Base-by-base conservation (phyloP, 306 rosid species). In the Fagus sylvatica region DNA sequence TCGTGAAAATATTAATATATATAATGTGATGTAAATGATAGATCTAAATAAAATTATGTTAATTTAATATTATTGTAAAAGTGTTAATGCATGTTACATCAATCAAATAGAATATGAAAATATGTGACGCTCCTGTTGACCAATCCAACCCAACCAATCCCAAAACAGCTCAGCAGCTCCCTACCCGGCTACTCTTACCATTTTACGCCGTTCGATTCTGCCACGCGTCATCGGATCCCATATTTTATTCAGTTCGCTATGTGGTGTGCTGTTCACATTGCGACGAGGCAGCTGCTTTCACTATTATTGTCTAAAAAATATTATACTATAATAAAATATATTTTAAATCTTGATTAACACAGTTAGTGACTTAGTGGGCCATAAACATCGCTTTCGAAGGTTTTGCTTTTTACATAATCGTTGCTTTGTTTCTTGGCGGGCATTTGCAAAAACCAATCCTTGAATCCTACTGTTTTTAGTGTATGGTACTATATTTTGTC, bases 251-350 rank as follows among this genome's bases (percentile, higher is more conserved):
- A 12, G 32, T 61, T 30, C 53, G 53, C 19, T 15, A 36, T 28
- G 82, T 37, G 67, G 64, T 70, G 69, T 32, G 61, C 1, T 78
- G 69, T 51, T 59, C 13, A 40, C 13, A 33, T 40, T 22, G 43
- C 53, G 74, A 78, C 76, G 76, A 73, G 82, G 72, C 49, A 72
- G 75, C 68, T 73, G 68, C 57, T 76, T 55, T 65, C 68, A 22
- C 16, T 64, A 42, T 76, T 7, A 54, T 54, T 57, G 6, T 15
- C 16, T 22, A 22, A 22, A 22, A 22, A 22, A 22, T 22, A 22
- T 22, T 22, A 22, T 22, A 22, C 28, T 22, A 22, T 22, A 22
- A 22, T 22, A 22, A 22, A 22, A 22, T 22, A 22, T 22, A 22
- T 22, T 22, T 22, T 22, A 22, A 22, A 22, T 22, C 28, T 22